These are phyloP conservation scores for Nicotiana otophora DNA, from an alignment of 257 asterid genomes.

Conservation along the genomic window DNA sequence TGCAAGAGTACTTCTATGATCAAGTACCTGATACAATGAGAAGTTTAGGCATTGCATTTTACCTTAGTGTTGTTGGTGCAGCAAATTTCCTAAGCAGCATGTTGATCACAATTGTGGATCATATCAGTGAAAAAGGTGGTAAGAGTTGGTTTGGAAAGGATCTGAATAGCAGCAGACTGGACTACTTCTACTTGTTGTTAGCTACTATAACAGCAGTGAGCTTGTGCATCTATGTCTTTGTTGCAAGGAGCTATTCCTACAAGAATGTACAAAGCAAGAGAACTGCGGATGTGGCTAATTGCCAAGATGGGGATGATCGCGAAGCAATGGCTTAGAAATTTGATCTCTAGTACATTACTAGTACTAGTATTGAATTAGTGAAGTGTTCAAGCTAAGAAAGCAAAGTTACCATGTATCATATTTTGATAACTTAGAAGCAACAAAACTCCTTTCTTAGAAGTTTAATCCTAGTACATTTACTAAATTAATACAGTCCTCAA, in stretches of 20 bases:
- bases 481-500: neutral
- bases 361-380: neutral
- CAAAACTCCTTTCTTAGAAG: neutral
- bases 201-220: conserved; percentile 43
- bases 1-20: conserved; percentile 69
- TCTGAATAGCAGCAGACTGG: conserved; percentile 48
- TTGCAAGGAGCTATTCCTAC: conserved; percentile 54
- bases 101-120: conserved; percentile 53
- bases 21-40: conserved; percentile 86
- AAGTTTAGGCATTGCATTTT: conserved; percentile 75
- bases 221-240: conserved; percentile 35
- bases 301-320: conserved; percentile 22
- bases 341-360: neutral
- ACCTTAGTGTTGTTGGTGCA: conserved; percentile 58
- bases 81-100: conserved; percentile 68
- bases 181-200: conserved; percentile 57
- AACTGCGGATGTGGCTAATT: conserved; percentile 43
- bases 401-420: neutral
- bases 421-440: neutral
- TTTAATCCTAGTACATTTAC: neutral
- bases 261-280: conserved; percentile 50
- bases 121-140: conserved; percentile 42
- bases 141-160: conserved; percentile 59
- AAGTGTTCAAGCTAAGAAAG: neutral
- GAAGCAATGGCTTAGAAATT: conserved; percentile 24